A percentile compares a stretch with the other conserved stretches of the same genome.
Conservation (phyloP, 2,329 filamentous ascomycete species). For the Endothia cerciana region DNA sequence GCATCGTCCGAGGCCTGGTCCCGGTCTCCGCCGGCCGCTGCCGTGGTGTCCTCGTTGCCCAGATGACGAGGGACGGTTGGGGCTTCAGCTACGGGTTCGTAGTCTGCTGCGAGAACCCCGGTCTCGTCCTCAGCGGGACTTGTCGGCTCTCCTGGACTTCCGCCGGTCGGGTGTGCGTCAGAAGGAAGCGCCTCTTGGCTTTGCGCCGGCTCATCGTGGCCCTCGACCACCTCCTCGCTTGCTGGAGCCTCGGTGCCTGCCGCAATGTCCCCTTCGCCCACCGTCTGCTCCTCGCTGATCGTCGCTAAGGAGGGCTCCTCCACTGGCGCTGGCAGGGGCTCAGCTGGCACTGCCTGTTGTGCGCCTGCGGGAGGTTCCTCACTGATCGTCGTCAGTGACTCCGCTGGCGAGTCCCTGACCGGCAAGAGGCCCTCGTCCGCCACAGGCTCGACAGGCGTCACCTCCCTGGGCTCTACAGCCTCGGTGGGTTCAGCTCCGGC, state of each 20-base stretch:
- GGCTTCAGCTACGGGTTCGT: constrained; percentile 1
- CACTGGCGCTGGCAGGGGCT: constrained; percentile 3
- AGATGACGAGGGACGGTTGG: constrained; percentile 2
- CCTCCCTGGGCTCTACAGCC: neutral
- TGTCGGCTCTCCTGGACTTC: neutral
- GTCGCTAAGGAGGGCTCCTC: constrained; percentile 6
- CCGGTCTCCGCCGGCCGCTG: neutral
- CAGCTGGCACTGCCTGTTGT: neutral
- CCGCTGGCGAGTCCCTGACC: constrained; percentile 4
- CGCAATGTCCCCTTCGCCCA: neutral
- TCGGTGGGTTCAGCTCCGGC: neutral
- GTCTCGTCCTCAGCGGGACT: neutral
- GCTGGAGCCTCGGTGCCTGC: neutral
- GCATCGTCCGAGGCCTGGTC: neutral
- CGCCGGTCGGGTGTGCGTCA: neutral
- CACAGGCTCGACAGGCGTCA: neutral
- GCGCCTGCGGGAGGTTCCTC: neutral
- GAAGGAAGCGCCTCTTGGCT: neutral
- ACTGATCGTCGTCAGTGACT: constrained; percentile 9
- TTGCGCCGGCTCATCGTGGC: neutral
- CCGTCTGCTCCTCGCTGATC: constrained; percentile 2
- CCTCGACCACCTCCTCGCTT: neutral
- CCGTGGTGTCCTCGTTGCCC: constrained; percentile 6
- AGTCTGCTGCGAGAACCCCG: neutral
- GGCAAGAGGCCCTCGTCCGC: neutral